These are phyloP conservation scores for Rhodotorula paludigena DNA, from an alignment of 768 basidiomycete genomes.

Conservation along the genomic window DNA sequence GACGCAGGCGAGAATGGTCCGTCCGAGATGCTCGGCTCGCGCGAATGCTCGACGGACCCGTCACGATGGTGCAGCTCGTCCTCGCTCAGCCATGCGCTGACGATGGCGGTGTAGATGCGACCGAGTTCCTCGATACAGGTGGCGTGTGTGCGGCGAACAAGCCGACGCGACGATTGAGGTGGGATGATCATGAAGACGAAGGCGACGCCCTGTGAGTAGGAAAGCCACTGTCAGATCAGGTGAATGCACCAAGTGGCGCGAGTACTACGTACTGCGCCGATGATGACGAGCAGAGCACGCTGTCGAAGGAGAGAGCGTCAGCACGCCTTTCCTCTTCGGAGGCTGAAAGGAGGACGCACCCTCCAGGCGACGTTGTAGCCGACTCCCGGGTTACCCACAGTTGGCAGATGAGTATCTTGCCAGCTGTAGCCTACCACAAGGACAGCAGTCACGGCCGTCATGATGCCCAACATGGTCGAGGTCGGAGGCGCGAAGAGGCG, in stretches of 20 bases:
- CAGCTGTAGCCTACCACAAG: conserved; percentile 55
- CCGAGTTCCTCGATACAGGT: conserved; percentile 20
- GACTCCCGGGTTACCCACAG: conserved; percentile 54
- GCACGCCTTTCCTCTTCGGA: accelerated
- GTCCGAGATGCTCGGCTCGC: not conserved
- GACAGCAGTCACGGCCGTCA: conserved; percentile 47
- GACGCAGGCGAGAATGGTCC: conserved; percentile 5
- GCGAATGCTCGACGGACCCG: not conserved
- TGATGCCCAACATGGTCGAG: conserved; percentile 42
- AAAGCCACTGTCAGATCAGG: not conserved
- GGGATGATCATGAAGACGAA: conserved; percentile 56
- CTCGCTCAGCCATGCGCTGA: conserved; percentile 20
- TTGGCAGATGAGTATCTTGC: conserved; percentile 54
- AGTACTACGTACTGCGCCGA: conserved; percentile 46
- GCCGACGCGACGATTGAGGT: conserved; percentile 49
- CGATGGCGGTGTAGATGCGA: conserved; percentile 14
- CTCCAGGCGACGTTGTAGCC: conserved; percentile 45
- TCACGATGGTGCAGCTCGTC: not conserved
- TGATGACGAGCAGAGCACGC: conserved; percentile 53
- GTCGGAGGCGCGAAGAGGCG: conserved; percentile 52
- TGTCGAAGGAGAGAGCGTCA: not conserved
- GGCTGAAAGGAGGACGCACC: not conserved
- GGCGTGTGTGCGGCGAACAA: conserved; percentile 27
- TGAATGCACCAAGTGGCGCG: not conserved
- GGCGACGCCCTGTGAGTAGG: conserved; percentile 50